These are phyloP conservation scores for Pestalotiopsis sp. DNA, from an alignment of 2,329 filamentous ascomycete species.

Conservation along the genomic window DNA sequence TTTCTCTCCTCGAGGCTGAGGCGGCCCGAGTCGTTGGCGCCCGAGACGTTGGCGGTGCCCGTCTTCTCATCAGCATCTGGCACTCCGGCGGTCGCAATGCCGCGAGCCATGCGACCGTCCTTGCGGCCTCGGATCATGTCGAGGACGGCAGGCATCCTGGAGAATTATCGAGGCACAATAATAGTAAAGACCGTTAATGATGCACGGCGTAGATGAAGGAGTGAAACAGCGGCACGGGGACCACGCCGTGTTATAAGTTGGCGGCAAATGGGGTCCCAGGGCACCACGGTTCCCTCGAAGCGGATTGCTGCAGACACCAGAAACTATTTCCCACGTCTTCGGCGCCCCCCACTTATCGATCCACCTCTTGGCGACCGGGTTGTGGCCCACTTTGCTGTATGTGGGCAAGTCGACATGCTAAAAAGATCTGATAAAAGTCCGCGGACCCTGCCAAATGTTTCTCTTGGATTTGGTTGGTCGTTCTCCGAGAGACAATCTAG, in stretches of 20 bases:
- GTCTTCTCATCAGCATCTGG: not conserved
- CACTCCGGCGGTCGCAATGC: not conserved
- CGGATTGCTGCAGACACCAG: not conserved
- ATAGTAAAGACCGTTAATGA: not conserved
- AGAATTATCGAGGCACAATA: not conserved
- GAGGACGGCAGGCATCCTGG: not conserved
- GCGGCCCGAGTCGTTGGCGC: not conserved
- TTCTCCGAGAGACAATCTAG: not conserved
- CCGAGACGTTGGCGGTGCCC: not conserved
- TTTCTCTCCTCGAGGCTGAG: constrained; percentile 5
- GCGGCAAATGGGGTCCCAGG: not conserved
- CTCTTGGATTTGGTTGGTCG: not conserved
- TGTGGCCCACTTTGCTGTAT: not conserved
- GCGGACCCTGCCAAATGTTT: not conserved
- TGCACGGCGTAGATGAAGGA: not conserved
- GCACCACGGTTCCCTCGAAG: not conserved
- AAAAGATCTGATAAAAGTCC: not conserved
- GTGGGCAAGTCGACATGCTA: not conserved
- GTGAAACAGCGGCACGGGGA: not conserved
- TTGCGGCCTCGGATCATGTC: not conserved
- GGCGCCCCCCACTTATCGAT: not conserved
- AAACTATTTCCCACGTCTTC: not conserved
- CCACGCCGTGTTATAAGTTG: not conserved
- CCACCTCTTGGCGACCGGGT: not conserved
- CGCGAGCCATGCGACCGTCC: not conserved